A percentile compares a stretch with the other conserved stretches of the same genome.
Evolutionary conservation across 176 grass and related monocot genomes (phyloP).

Genomic region (Hordeum marinum): DNA sequence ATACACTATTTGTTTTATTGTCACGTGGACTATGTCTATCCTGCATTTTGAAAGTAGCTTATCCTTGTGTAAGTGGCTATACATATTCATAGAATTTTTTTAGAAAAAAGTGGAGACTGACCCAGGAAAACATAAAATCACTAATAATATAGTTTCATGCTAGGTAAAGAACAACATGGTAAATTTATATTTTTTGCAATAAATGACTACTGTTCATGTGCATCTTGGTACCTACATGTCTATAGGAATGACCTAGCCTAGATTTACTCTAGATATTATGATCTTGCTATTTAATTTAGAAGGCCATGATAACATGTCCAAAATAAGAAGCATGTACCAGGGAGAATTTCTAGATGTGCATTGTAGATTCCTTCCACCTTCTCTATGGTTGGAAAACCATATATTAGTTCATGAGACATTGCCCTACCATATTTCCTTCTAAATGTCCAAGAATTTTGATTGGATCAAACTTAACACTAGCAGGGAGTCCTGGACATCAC

Average conservation of each 20-base stretch:
- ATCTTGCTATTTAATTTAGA: background rate
- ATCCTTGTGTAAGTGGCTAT: no score
- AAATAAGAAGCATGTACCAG: conserved; percentile 33
- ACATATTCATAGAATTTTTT: no score
- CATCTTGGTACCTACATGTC: conserved; percentile 46
- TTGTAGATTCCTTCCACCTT: no score
- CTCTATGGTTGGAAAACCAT: conserved; percentile 36
- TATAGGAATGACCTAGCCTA: conserved; percentile 5
- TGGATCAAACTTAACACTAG: conserved; percentile 90
- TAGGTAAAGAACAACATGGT: conserved; percentile 24
- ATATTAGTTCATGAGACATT: conserved; percentile 57
- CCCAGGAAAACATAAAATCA: no score
- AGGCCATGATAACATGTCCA: background rate
- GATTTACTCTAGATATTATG: background rate
- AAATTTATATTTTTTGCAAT: conserved; percentile 70
- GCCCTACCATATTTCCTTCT: conserved; percentile 49
- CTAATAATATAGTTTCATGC: no score
- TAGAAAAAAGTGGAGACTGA: no score
- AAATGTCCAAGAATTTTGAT: conserved; percentile 71
- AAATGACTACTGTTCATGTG: conserved; percentile 70
- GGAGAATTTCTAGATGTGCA: conserved; percentile 76
- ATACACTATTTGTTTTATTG: no score
- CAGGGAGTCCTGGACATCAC: conserved; percentile 70
- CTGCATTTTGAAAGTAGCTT: no score
- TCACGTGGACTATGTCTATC: no score